Conservation (phyloP, 345 rosid genomes). For the Corchorus capsularis region DNA sequence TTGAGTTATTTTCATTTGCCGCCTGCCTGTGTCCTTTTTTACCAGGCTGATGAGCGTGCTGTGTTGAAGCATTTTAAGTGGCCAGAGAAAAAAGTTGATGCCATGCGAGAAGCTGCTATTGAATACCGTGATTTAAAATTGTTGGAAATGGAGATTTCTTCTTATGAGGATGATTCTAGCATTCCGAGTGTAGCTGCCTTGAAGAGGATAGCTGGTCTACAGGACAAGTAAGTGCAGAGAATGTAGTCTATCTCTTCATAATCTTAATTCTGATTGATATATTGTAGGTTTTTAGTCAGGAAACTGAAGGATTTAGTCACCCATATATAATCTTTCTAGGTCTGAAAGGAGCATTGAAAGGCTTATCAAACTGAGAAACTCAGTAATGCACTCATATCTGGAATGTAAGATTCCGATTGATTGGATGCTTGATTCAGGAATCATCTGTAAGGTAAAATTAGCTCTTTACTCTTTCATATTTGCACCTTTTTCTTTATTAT, state of each 20-base stretch:
- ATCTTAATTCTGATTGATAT: constrained; percentile 5
- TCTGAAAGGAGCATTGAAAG: constrained; percentile 71
- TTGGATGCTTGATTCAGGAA: constrained; percentile 92
- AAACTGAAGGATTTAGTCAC: constrained; percentile 17
- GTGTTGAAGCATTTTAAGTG: constrained; percentile 93
- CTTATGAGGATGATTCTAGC: constrained; percentile 50
- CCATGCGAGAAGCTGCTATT: constrained; percentile 82
- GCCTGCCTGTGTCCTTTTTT: neutral
- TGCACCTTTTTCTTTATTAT: neutral
- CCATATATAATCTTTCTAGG: constrained; percentile 36
- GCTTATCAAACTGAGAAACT: constrained; percentile 56
- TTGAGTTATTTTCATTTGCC: neutral
- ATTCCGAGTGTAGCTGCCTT: constrained; percentile 63
- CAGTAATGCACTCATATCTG: constrained; percentile 58
- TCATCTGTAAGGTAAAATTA: constrained; percentile 56
- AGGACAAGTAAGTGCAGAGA: constrained; percentile 62
- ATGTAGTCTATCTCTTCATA: constrained; percentile 6
- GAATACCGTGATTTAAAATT: constrained; percentile 77
- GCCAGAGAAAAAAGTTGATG: constrained; percentile 95
- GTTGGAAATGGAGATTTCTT: constrained; percentile 65
- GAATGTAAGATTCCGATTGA: constrained; percentile 71
- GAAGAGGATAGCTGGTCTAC: constrained; percentile 75
- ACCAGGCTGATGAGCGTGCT: constrained; percentile 86
- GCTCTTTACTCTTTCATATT: neutral
- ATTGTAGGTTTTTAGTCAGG: neutral